These are phyloP conservation scores for Zopfochytrium polystomum DNA, from an alignment of 371 early-diverging fungal genomes.

Conservation along the genomic window DNA sequence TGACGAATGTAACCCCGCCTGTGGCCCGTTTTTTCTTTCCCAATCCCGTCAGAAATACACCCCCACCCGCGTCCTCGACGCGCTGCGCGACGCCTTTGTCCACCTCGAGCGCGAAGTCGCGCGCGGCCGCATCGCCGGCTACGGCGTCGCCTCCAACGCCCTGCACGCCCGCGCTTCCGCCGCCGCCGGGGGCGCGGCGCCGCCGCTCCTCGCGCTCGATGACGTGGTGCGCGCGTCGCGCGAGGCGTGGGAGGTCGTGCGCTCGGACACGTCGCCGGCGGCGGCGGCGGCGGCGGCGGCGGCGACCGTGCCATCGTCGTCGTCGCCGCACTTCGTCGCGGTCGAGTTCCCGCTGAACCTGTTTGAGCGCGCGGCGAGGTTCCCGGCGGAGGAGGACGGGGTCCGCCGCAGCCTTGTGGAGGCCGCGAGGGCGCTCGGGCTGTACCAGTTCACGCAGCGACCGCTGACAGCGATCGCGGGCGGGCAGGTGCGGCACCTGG, in stretches of 20 bases:
- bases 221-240: conserved; percentile 24
- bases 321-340: conserved; percentile 55
- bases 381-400: conserved; percentile 28
- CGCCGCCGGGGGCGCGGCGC: conserved; percentile 33
- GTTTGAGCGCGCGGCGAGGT: conserved; percentile 65
- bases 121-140: conserved; percentile 61
- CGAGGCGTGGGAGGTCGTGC: neutral
- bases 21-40: no score
- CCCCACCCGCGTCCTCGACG: no score
- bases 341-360: conserved; percentile 73
- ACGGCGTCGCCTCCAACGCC: conserved; percentile 72
- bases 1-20: no score
- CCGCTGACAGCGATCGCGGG: conserved; percentile 70
- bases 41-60: no score
- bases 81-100: conserved; percentile 48
- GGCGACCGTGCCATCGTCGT: neutral
- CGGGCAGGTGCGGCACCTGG: conserved; percentile 58
- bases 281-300: neutral
- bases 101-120: conserved; percentile 64
- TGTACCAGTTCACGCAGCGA: conserved; percentile 69
- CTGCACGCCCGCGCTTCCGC: conserved; percentile 51
- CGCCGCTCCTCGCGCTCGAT: conserved; percentile 59
- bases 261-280: neutral
- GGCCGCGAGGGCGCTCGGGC: conserved; percentile 42
- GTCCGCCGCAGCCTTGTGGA: conserved; percentile 37